Evolutionary conservation across 2,329 filamentous ascomycete genomes (phyloP).

Genomic region (Fusarium pseudograminearum): DNA sequence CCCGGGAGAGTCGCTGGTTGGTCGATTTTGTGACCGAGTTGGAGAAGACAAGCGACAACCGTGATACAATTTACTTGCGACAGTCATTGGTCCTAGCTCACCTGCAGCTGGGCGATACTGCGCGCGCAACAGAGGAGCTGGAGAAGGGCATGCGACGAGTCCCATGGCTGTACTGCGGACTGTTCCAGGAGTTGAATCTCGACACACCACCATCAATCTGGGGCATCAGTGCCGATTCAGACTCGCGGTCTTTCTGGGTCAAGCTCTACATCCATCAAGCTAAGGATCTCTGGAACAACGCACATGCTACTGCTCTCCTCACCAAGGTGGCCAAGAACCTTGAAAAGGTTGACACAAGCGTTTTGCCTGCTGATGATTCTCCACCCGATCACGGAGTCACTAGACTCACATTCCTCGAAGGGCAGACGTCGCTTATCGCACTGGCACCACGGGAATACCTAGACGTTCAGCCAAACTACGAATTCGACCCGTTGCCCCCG

Average conservation of each 20-base stretch:
- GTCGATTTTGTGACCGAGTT: constrained; percentile 72
- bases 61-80: constrained; percentile 73
- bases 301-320: constrained; percentile 76
- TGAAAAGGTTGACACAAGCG: constrained; percentile 56
- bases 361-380: constrained; percentile 56
- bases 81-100: constrained; percentile 84
- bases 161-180: constrained; percentile 85
- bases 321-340: constrained; percentile 74
- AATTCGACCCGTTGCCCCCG: constrained; percentile 87
- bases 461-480: constrained; percentile 73
- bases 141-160: constrained; percentile 75
- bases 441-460: constrained; percentile 76
- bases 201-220: constrained; percentile 84
- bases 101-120: constrained; percentile 74
- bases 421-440: constrained; percentile 76
- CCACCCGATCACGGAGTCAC: constrained; percentile 66
- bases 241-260: constrained; percentile 74
- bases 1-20: constrained; percentile 80
- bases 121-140: constrained; percentile 74
- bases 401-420: constrained; percentile 82
- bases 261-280: constrained; percentile 81
- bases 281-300: constrained; percentile 88
- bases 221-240: constrained; percentile 76
- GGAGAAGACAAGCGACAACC: constrained; percentile 53
- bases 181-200: constrained; percentile 85